Evolutionary conservation across 129 eudicot species (phyloP).

Genomic region (Pulicaria dysenterica): DNA sequence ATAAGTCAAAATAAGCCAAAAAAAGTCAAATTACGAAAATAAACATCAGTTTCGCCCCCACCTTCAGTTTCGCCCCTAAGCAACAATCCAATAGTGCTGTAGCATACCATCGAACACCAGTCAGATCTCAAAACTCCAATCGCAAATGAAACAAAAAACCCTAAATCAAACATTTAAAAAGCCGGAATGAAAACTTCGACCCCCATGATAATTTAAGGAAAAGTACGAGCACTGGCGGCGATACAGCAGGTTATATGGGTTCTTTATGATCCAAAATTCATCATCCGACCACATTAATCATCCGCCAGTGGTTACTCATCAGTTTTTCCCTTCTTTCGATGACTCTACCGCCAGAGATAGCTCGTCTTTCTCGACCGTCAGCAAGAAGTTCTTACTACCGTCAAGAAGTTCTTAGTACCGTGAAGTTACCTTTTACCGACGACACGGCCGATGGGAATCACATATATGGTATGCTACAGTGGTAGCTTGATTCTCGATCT

Average conservation of each 20-base stretch:
- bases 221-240: slow-evolving; percentile 21
- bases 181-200: slow-evolving; percentile 48
- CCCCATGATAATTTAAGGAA: slow-evolving; percentile 33
- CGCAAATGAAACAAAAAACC: too few relatives aligned
- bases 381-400: slow-evolving; percentile 80
- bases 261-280: slow-evolving; percentile 38
- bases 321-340: slow-evolving; percentile 74
- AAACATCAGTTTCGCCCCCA: too few relatives aligned
- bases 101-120: too few relatives aligned
- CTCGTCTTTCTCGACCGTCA: slow-evolving; percentile 46
- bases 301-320: slow-evolving; percentile 65
- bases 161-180: too few relatives aligned
- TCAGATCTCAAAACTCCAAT: too few relatives aligned
- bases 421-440: slow-evolving; percentile 91
- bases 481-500: too few relatives aligned
- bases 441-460: slow-evolving; percentile 97
- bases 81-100: too few relatives aligned
- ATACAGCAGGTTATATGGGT: slow-evolving; percentile 57
- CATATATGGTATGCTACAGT: slow-evolving; percentile 78
- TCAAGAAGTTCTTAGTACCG: slow-evolving; percentile 93
- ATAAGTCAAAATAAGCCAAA: too few relatives aligned
- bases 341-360: slow-evolving; percentile 32
- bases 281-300: slow-evolving; percentile 32
- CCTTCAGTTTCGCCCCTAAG: too few relatives aligned
- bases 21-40: too few relatives aligned